phyloP scores from a whole-genome alignment of 2,329 filamentous ascomycete species.

The Fusarium sambucinum region DNA sequence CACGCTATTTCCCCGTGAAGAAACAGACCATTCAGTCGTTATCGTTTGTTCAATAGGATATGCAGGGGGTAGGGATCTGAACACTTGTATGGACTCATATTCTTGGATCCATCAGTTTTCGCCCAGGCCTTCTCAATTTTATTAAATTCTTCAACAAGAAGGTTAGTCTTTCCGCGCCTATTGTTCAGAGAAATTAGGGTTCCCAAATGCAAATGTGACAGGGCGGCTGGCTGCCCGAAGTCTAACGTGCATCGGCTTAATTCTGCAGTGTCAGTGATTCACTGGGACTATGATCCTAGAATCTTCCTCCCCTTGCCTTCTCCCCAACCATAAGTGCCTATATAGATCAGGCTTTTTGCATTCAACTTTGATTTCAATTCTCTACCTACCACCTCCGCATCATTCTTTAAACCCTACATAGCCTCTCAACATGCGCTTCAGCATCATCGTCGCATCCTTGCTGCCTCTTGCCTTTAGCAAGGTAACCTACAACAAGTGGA shows the following conservation, averaged over 20 bases:
- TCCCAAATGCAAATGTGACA: no score
- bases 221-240: no score
- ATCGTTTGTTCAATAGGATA: neutral
- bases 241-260: no score
- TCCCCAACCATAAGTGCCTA: neutral
- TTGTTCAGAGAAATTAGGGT: no score
- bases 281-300: neutral
- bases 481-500: constrained; percentile 47
- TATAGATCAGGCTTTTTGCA: neutral
- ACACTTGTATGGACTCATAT: no score
- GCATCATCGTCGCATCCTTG: constrained; percentile 10
- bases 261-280: constrained; percentile 3
- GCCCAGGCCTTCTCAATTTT: no score
- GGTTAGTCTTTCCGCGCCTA: no score
- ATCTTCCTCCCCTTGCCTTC: neutral
- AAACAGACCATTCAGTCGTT: neutral
- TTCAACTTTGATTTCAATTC: neutral
- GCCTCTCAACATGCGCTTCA: constrained; percentile 16
- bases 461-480: constrained; percentile 33
- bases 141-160: no score
- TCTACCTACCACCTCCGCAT: neutral
- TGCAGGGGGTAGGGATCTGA: neutral
- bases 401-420: neutral
- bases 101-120: no score
- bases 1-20: neutral